A percentile compares a stretch with the other conserved stretches of the same genome.
Evolutionary conservation across 2,329 filamentous ascomycete species (phyloP).

Genomic region (Trichoderma sp.): DNA sequence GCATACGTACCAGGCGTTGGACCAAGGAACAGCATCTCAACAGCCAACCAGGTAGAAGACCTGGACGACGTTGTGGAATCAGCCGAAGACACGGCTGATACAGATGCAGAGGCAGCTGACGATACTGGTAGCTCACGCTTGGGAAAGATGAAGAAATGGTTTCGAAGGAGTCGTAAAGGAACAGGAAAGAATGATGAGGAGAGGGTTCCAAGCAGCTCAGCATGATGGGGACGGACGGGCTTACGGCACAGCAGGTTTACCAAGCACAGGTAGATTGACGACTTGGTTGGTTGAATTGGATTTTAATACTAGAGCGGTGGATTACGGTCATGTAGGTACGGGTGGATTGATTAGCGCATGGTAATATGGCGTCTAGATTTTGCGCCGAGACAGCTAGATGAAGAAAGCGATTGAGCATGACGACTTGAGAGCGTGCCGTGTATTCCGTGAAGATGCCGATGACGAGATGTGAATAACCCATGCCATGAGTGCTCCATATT

Average conservation of each 20-base stretch:
- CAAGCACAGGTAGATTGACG: not conserved
- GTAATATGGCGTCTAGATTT: not conserved
- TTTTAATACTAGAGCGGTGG: constrained; percentile 1
- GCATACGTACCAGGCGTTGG: not conserved
- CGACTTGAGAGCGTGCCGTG: not conserved
- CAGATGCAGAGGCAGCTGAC: not conserved
- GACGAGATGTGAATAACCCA: not conserved
- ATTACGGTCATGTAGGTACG: not conserved
- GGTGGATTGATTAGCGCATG: not conserved
- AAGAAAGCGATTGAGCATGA: not conserved
- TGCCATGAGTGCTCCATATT: too few relatives aligned
- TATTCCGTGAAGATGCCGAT: not conserved
- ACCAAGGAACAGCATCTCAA: not conserved
- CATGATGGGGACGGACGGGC: not conserved
- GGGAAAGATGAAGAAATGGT: not conserved
- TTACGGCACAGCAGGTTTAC: not conserved
- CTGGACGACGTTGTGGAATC: not conserved
- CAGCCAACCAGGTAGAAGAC: not conserved
- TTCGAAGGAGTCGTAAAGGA: not conserved
- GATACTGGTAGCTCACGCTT: not conserved
- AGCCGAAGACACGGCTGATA: not conserved
- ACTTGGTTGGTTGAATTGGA: not conserved
- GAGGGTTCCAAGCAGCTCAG: not conserved
- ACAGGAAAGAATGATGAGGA: not conserved
- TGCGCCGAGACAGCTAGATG: not conserved